phyloP scores from a whole-genome alignment of 768 basidiomycete genomes.

The Agaricus blazei region DNA sequence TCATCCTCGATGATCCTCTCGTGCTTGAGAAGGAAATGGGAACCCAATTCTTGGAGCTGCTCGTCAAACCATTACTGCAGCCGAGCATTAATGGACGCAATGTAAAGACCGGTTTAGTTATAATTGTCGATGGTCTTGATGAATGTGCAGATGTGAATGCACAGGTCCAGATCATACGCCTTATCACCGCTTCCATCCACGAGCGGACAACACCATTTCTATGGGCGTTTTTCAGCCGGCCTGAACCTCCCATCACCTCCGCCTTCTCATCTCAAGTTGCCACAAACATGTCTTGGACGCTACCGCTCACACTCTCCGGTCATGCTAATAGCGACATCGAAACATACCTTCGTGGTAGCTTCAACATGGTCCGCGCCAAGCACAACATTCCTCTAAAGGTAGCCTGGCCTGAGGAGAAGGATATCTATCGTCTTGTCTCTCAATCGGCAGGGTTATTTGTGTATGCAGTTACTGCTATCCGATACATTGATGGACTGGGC shows the following conservation, averaged over 20 bases:
- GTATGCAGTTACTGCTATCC: background rate
- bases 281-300: background rate
- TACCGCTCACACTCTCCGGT: constrained; percentile 7
- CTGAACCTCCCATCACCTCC: constrained; percentile 14
- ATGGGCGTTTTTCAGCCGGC: constrained; percentile 15
- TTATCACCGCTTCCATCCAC: constrained; percentile 2
- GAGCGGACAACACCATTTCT: constrained; percentile 10
- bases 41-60: constrained; percentile 11
- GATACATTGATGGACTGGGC: background rate
- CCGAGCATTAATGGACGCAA: background rate
- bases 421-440: background rate
- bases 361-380: constrained; percentile 7
- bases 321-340: constrained; percentile 16
- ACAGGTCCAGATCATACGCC: constrained; percentile 14
- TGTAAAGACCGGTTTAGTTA: constrained; percentile 1
- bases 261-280: constrained; percentile 3
- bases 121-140: constrained; percentile 21
- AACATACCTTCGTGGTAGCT: constrained; percentile 11
- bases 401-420: background rate
- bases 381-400: background rate
- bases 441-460: no score
- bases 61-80: constrained; percentile 10
- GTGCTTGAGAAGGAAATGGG: constrained; percentile 6
- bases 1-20: no score
- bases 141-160: constrained; percentile 13